A percentile compares a stretch with the other conserved stretches of the same genome.
These are phyloP conservation scores for Leccinum broughii DNA, from an alignment of 768 basidiomycete species.

Conservation along the genomic window DNA sequence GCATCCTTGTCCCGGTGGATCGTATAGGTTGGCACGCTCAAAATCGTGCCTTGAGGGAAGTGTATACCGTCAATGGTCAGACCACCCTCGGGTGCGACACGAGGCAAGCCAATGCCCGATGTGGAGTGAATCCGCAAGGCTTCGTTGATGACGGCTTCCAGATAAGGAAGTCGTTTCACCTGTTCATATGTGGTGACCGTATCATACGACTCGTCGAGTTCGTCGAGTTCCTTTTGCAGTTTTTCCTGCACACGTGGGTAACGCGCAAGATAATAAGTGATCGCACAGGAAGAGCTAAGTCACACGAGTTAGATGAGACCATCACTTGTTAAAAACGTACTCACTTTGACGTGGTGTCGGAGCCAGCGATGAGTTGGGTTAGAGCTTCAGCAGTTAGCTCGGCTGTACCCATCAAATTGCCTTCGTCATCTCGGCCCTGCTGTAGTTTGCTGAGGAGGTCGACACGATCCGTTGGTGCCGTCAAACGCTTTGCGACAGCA, in stretches of 20 bases:
- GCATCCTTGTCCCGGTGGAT: slow-evolving; percentile 70
- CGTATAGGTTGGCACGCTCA: slow-evolving; percentile 81
- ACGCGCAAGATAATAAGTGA: slow-evolving; percentile 78
- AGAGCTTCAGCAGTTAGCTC: slow-evolving; percentile 89
- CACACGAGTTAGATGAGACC: slow-evolving; percentile 2
- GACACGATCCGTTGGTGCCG: slow-evolving; percentile 65
- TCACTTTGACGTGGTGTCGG: slow-evolving; percentile 92
- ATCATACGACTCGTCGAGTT: slow-evolving; percentile 59
- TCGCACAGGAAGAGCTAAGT: slow-evolving; percentile 82
- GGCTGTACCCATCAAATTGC: slow-evolving; percentile 74
- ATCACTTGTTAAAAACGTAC: slow-evolving; percentile 19
- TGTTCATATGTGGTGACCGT: slow-evolving; percentile 60
- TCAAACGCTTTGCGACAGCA: slow-evolving; percentile 76
- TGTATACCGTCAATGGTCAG: slow-evolving; percentile 49
- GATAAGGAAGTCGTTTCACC: slow-evolving; percentile 73
- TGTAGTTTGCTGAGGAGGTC: slow-evolving; percentile 85
- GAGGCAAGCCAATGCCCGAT: slow-evolving; percentile 79
- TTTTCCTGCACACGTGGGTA: slow-evolving; percentile 65
- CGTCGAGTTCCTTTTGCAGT: slow-evolving; percentile 75
- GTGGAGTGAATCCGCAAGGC: slow-evolving; percentile 84
- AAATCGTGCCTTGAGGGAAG: slow-evolving; percentile 74
- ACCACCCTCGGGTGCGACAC: slow-evolving; percentile 74
- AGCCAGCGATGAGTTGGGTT: slow-evolving; percentile 85
- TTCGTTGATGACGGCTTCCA: slow-evolving; percentile 88
- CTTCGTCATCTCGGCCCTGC: slow-evolving; percentile 71